Evolutionary conservation across 2,329 filamentous ascomycete genomes (phyloP), one percentile per base, ranked within the genome.

Genomic region (Xylariaceae sp.): DNA sequence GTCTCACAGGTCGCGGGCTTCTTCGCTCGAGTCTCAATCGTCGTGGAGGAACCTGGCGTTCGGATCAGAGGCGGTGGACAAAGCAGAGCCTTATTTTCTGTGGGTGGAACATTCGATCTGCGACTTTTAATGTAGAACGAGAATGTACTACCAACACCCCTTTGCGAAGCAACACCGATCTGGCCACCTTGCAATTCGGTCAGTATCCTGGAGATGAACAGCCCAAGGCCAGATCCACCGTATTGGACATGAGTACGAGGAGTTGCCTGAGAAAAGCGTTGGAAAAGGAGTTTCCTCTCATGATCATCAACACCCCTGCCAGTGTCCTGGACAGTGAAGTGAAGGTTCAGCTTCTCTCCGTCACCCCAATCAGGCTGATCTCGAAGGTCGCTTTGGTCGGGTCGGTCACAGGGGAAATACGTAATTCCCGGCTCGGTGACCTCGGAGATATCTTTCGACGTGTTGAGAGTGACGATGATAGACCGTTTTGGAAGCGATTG

Each of bases 151-250:
- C 89, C 89, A 44, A 83, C 78, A 10, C 86, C 88, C 59, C 84
- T 81, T 62, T 82, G 76, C 0, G 87, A 89, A 1, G 81, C 79
- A 2, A 92, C 88, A 6, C 88, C 88, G 57, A 92, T 90, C 69
- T 90, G 87, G 2, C 89, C 89, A 11, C 88, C 88, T 73, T 92
- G 89, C 53, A 92, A 75, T 70, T 92, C 88, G 1, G 87, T 89
- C 53, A 92, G 75, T 66, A 89, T 88, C 44, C 88, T 81, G 3
- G 86, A 90, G 69, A 92, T 92, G 74, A 91, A 92, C 1, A 92
- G 76, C 0, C 87, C 87, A 0, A 90, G 75, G 0, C 87, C 87
- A 0, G 84, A 87, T 6, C 87, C 87, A 18, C 87, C 87, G 62
- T 89, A 90, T 63, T 88, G 84, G 2, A 89, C 85, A 67, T 90